Conservation (phyloP, 1,139 yeast species). For the Barnettozyma hawaiiensis region DNA sequence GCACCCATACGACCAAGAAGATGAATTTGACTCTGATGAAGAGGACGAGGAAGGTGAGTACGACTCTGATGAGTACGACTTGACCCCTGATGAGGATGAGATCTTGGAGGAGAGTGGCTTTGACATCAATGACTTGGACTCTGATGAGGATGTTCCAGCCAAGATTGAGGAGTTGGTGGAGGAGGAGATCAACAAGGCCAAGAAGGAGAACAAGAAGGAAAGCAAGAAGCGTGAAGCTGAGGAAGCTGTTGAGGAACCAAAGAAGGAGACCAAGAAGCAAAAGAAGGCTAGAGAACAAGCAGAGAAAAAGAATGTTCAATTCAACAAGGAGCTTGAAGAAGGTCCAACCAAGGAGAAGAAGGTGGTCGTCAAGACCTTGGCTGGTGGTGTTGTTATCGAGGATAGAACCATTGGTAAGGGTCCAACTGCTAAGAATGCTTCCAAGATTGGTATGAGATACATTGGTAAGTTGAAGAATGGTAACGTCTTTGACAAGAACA, state of each 20-base stretch:
- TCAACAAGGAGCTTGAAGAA: constrained; percentile 85
- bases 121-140: constrained; percentile 61
- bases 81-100: constrained; percentile 92
- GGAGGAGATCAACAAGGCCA: constrained; percentile 35
- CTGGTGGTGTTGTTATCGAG: constrained; percentile 91
- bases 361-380: constrained; percentile 65
- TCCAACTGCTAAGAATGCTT: constrained; percentile 79
- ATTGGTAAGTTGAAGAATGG: constrained; percentile 97
- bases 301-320: constrained; percentile 71
- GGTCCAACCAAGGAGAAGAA: constrained; percentile 50
- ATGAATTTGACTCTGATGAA: constrained; percentile 44
- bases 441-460: constrained; percentile 94
- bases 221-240: constrained; percentile 37
- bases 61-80: constrained; percentile 68
- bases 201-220: constrained; percentile 33
- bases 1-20: constrained; percentile 76
- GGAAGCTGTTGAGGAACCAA: constrained; percentile 30
- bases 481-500: constrained; percentile 93
- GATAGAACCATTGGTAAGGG: constrained; percentile 91
- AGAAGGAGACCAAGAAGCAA: constrained; percentile 27
- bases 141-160: constrained; percentile 48
- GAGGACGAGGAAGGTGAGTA: constrained; percentile 48
- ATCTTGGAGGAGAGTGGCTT: constrained; percentile 43
- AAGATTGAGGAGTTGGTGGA: constrained; percentile 40
- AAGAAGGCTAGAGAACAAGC: constrained; percentile 29